These are phyloP conservation scores for Prillingera fragicola DNA, from an alignment of 1,284 basidiomycete genomes.

Conservation along the genomic window DNA sequence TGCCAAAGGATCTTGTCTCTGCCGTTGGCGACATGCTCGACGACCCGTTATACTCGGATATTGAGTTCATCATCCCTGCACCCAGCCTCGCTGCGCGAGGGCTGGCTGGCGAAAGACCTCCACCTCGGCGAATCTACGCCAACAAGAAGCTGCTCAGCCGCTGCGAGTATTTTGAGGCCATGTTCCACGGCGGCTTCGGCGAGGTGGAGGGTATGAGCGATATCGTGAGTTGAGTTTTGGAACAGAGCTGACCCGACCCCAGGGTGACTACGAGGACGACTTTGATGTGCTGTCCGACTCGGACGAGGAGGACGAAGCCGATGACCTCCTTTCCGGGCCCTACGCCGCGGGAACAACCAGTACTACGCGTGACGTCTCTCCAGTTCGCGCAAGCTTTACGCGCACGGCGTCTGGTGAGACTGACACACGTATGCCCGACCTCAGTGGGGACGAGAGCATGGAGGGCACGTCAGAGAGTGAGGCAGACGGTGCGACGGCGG, in stretches of 20 bases:
- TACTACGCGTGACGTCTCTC: no score
- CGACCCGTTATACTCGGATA: conserved; percentile 70
- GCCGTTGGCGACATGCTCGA: conserved; percentile 69
- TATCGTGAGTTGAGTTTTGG: conserved; percentile 16
- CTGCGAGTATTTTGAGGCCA: conserved; percentile 64
- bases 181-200: conserved; percentile 44
- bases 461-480: no score
- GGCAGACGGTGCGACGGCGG: no score
- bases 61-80: conserved; percentile 65
- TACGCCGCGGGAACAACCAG: no score
- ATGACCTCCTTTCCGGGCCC: no score
- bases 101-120: conserved; percentile 1
- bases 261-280: conserved; percentile 25
- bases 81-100: conserved; percentile 4
- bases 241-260: not conserved
- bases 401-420: no score
- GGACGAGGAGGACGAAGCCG: conserved; percentile 44
- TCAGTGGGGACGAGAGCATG: no score
- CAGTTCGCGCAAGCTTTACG: no score
- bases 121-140: conserved; percentile 49
- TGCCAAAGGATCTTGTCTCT: conserved; percentile 45
- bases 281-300: conserved; percentile 40
- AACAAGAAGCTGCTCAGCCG: conserved; percentile 62
- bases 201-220: conserved; percentile 32
- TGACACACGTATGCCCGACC: no score